Percentiles rank a stretch among this genome's conserved stretches.
phyloP scores from a whole-genome alignment of 805 yeast genomes.

The Candida odintsovae region DNA sequence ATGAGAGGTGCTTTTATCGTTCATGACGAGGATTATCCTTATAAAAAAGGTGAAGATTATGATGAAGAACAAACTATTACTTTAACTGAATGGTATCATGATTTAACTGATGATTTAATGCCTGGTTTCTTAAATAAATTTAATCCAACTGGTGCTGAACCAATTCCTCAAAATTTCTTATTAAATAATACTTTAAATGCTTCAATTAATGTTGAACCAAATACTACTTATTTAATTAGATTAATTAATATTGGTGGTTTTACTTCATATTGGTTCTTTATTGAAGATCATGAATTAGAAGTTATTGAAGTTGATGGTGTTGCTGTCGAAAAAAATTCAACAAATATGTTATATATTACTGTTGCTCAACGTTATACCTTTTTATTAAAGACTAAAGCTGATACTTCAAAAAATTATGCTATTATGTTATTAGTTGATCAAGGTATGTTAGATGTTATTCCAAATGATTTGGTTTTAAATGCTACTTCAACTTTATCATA shows the following conservation, averaged over 20 bases:
- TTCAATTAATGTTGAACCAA: slow-evolving; percentile 77
- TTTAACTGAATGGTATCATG: slow-evolving; percentile 87
- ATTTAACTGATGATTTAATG: slow-evolving; percentile 39
- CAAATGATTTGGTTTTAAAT: slow-evolving; percentile 60
- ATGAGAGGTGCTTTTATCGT: slow-evolving; percentile 47
- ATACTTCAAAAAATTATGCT: slow-evolving; percentile 64
- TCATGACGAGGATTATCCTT: slow-evolving; percentile 59
- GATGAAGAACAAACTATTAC: slow-evolving; percentile 74
- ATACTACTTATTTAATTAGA: slow-evolving; percentile 77
- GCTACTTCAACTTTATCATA: slow-evolving; percentile 72
- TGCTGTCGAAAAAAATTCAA: slow-evolving; percentile 67
- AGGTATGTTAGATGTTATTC: slow-evolving; percentile 74
- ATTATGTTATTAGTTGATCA: slow-evolving; percentile 78
- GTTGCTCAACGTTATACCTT: slow-evolving; percentile 91
- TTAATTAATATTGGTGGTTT: slow-evolving; percentile 86
- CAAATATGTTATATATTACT: slow-evolving; percentile 70
- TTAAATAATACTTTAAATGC: slow-evolving; percentile 76
- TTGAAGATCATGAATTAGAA: slow-evolving; percentile 83
- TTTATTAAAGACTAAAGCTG: slow-evolving; percentile 65
- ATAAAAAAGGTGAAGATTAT: slow-evolving; percentile 41
- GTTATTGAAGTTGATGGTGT: slow-evolving; percentile 92
- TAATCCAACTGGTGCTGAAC: slow-evolving; percentile 99
- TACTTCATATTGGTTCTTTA: slow-evolving; percentile 80
- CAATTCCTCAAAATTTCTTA: slow-evolving; percentile 77
- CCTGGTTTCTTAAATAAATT: slow-evolving; percentile 56